Base-by-base conservation (phyloP, 2,329 filamentous ascomycete genomes). In the Sclerotiophoma versabilis region DNA sequence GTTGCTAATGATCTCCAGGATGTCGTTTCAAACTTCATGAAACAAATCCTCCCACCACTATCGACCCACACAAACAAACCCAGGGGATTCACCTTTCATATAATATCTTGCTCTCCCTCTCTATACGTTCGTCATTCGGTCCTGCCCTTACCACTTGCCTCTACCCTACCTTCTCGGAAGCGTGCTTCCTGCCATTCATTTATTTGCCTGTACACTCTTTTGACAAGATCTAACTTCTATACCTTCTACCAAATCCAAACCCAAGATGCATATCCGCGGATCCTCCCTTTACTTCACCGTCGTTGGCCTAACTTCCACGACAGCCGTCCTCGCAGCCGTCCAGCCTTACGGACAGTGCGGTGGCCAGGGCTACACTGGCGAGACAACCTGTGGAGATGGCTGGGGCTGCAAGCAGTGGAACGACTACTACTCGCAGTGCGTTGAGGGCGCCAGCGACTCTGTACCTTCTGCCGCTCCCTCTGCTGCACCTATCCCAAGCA, bases 361-460 rank as follows among this genome's bases (percentile, higher is more conserved):
- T 54, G 80, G 79, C 20, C 63, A 64, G 19, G 72, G 69, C 57
- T 79, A 66, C 55, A 69, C 63, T 4, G 80, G 79, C 30, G 59
- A 76, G 4, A 76, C 71, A 1, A 56, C 64, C 17, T 81, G 79
- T 49, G 68, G 69, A 2, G 46, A 66, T n/a, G 79, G 78, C 11
- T 68, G 59, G 49, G 61, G 65, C 6, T 81, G 79, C 68, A 69
- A 69, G 34, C 63, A 68, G n/a, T 60, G 51, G 34, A 81, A 80
- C 68, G 66, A 72, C 2, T 81, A 75, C 63, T 81, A 81, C 69
- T 76, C 64, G 34, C 79, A 81, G 70, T 81, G 80, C 58, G 36
- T 69, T 15, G 42, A 57, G 22, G 51, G 45, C 12, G 62, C 58
- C 27, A 26, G 44, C n/a, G 33, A 45, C 33, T 33, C 51, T 9